These are phyloP conservation scores for Reticulascus tulasneorum DNA, from an alignment of 2,329 filamentous ascomycete species.

Conservation along the genomic window DNA sequence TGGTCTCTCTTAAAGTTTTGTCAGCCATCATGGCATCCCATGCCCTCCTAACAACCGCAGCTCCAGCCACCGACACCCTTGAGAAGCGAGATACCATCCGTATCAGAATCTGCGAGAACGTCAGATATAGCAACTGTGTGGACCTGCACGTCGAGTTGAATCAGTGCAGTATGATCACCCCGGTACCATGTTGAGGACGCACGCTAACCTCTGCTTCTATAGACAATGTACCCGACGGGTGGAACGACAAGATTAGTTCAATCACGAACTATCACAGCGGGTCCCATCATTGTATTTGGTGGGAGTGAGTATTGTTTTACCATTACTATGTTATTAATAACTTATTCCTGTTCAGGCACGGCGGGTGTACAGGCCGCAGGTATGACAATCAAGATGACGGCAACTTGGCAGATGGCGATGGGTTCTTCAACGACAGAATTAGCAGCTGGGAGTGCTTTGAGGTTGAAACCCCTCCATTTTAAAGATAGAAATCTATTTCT, in stretches of 20 bases:
- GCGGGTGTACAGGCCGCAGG: conserved; percentile 1
- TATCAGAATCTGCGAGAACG: too few relatives aligned
- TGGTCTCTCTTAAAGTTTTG: too few relatives aligned
- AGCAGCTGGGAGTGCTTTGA: conserved; percentile 5
- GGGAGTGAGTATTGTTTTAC: not conserved
- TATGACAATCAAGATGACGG: conserved; percentile 6
- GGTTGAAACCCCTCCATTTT: too few relatives aligned
- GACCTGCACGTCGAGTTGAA: too few relatives aligned
- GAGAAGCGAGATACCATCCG: too few relatives aligned
- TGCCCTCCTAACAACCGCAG: too few relatives aligned
- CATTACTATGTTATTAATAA: not conserved
- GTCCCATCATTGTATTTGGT: conserved; percentile 1
- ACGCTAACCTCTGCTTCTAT: not conserved
- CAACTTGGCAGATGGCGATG: conserved; percentile 2
- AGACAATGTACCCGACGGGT: conserved; percentile 1
- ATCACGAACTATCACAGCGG: conserved; percentile 5
- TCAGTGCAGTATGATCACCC: too few relatives aligned
- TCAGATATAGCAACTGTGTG: too few relatives aligned
- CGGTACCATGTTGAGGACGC: too few relatives aligned
- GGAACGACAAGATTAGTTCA: conserved; percentile 1
- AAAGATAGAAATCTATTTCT: too few relatives aligned
- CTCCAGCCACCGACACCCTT: too few relatives aligned
- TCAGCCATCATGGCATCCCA: too few relatives aligned
- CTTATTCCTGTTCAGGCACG: not conserved
- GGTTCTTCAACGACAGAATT: conserved; percentile 5